Evolutionary conservation across 164 flowering plant genomes (phyloP), one percentile per base, ranked within the genome.

Genomic region (Pachysandra terminalis): DNA sequence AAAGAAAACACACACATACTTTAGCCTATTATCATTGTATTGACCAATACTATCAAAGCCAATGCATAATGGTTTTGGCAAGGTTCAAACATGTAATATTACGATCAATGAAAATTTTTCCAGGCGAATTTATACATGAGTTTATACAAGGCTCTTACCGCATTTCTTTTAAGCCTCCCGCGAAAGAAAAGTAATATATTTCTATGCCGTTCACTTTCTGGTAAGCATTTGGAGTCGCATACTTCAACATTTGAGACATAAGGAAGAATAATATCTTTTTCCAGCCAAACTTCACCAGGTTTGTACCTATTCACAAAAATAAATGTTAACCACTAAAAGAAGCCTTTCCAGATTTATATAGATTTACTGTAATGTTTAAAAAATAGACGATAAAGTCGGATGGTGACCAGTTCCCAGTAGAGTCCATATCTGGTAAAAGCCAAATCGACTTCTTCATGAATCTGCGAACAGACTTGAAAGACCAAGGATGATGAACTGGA

Each of bases 401-500:
- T 61, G 37, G 19, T 73, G 24, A 94, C 98, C 97, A 90, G 82
- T 91, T 90, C 56, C 97, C 98, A 13, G 96, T 91, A 35, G 98
- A 94, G 74, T 94, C 98, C 98, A 94, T 94, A 75, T 94, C 98
- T 25, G 98, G 97, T 57, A 90, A 80, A 72, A 95, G 81, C 99
- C 99, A 95, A 70, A 95, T 92, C 16, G 99, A 96, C 41, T 87
- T 87, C 77, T 90, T 92, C 87, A 95, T 76, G 77, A 69, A 85
- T 77, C 78, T 85, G 10, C 98, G 88, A 61, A 95, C 99, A 52
- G 97, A 73, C 75, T 95, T 95, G 76, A 95, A 95, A 61, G 99
- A 92, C 97, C 99, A 92, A 5, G 99, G 98, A 81, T 95, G 99
- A 75, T 95, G 99, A 79, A 95, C 89, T 45, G 98, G 99, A 75